Conservation (phyloP, 2,329 filamentous ascomycete genomes). For the Penicillium polonicum region DNA sequence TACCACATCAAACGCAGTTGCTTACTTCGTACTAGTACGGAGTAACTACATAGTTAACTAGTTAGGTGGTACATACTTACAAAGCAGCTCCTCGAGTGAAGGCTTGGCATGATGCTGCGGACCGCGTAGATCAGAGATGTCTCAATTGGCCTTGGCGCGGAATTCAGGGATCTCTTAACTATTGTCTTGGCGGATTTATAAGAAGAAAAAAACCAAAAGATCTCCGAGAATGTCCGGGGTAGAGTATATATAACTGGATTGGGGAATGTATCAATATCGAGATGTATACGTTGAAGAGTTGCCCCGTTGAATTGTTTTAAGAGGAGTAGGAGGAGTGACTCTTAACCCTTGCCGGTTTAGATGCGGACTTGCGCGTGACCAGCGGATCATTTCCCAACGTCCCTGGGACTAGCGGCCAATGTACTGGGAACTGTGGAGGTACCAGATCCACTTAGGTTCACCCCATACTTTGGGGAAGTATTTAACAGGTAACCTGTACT, state of each 20-base stretch:
- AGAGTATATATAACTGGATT: too few relatives aligned
- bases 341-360: background rate
- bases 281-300: too few relatives aligned
- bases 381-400: slow-evolving; percentile 19
- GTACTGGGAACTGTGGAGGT: background rate
- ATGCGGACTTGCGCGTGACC: slow-evolving; percentile 23
- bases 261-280: too few relatives aligned
- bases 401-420: background rate
- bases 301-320: too few relatives aligned
- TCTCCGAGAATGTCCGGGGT: background rate
- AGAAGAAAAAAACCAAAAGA: too few relatives aligned
- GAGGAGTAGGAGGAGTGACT: too few relatives aligned
- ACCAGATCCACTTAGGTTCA: slow-evolving; percentile 7
- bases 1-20: background rate
- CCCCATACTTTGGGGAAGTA: slow-evolving; percentile 6
- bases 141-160: slow-evolving; percentile 18
- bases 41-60: background rate
- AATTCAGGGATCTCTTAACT: slow-evolving; percentile 11
- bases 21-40: background rate
- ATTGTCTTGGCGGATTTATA: slow-evolving; percentile 14
- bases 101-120: slow-evolving; percentile 15
- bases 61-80: background rate
- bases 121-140: slow-evolving; percentile 12
- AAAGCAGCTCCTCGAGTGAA: background rate
- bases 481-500: too few relatives aligned